phyloP scores from a whole-genome alignment of 495 filamentous ascomycete species.

The Neurospora sp. region DNA sequence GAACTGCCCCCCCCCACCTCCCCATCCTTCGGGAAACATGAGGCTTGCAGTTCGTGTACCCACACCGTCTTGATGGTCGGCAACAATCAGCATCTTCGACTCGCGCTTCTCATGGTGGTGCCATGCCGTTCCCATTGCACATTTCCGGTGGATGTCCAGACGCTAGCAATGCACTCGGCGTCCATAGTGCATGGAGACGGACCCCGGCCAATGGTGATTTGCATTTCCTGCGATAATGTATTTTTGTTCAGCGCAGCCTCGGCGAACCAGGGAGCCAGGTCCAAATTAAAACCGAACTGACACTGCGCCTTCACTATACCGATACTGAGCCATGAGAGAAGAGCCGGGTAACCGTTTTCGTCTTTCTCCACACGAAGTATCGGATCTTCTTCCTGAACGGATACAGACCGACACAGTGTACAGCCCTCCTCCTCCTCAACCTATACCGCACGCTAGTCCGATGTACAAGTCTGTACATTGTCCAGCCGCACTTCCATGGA shows the following conservation, averaged over 20 bases:
- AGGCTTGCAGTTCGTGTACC: neutral
- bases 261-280: neutral
- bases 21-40: neutral
- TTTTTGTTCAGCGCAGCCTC: slow-evolving; percentile 11
- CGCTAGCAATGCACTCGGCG: neutral
- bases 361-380: slow-evolving; percentile 3
- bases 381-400: neutral
- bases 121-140: neutral
- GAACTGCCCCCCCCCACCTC: neutral
- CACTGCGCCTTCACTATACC: neutral
- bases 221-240: neutral
- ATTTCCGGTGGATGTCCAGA: neutral
- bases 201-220: slow-evolving; percentile 4
- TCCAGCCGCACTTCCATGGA: neutral
- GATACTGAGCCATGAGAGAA: slow-evolving; percentile 5
- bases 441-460: neutral
- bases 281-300: neutral
- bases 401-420: neutral
- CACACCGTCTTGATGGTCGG: neutral
- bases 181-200: neutral
- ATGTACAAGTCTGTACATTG: neutral
- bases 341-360: neutral
- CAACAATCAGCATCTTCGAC: neutral
- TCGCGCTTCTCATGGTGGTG: neutral
- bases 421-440: neutral